phyloP scores from a whole-genome alignment of 2,329 filamentous ascomycete genomes.

The Cylindrodendrum hubeiense region DNA sequence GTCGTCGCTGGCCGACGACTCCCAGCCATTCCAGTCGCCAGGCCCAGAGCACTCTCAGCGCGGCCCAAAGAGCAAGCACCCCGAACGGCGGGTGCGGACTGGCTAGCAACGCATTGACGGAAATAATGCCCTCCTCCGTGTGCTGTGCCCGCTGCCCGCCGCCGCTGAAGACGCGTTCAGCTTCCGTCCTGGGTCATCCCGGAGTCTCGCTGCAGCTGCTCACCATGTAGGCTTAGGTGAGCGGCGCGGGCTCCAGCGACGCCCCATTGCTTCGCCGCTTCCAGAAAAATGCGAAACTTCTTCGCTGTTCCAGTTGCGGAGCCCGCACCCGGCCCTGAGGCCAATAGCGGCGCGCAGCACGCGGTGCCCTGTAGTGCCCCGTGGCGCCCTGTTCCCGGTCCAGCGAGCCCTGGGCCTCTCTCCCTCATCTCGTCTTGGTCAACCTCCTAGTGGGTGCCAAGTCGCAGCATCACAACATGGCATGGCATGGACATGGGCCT shows the following conservation, averaged over 20 bases:
- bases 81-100: not conserved
- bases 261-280: constrained; percentile 10
- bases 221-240: constrained; percentile 7
- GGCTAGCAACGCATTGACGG: not conserved
- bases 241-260: not conserved
- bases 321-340: not conserved
- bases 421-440: not conserved
- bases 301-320: constrained; percentile 7
- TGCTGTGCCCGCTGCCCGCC: not conserved
- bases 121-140: not conserved
- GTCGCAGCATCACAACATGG: not conserved
- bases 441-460: not conserved
- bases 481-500: constrained; percentile 4
- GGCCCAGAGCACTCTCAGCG: not conserved
- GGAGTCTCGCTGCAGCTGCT: constrained; percentile 1
- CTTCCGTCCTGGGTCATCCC: constrained; percentile 6
- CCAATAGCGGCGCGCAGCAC: not conserved
- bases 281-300: constrained; percentile 25
- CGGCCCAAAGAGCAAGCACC: not conserved
- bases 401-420: not conserved
- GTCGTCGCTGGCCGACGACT: not conserved
- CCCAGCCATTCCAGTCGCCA: constrained; percentile 7
- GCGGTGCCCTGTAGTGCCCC: not conserved
- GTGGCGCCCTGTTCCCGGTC: not conserved
- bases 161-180: not conserved